Evolutionary conservation across 345 rosid genomes (phyloP), one percentile per base, ranked within the genome.

Genomic region (Durio zibethinus): DNA sequence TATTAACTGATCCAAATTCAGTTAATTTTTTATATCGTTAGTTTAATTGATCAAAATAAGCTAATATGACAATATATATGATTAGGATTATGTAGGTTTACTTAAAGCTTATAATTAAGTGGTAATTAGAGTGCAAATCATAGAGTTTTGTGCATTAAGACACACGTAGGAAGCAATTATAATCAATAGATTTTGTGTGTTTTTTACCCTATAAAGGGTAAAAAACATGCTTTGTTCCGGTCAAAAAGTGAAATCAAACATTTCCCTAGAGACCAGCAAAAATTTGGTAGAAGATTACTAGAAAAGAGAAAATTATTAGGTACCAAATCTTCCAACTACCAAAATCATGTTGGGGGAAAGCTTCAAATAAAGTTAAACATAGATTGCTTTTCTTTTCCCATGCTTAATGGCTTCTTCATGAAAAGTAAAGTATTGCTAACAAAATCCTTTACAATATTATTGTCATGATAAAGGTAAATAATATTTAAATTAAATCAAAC

Each of bases 371-470:
- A 70, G 74, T 16, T 48, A 31, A 50, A 31, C 60, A 48, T 31
- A 18, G 57, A 48, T 71, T 71, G 60, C 74, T 71, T 71, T 48
- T 48, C 74, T 47, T 70, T 70, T 50, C 60, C 74, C 74, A 31
- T 36, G 71, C 50, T n/a, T 65, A 65, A 1, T 50, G 74, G 36
- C 54, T 67, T 42, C 70, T 68, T 69, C 57, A 47, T 47, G 25
- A 7, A 69, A 69, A 69, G 23, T 0, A 38, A n/a, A 38, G 48
- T 45, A 14, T 45, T 27, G 21, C 33, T 45, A 31, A 62, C 21
- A 31, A 31, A 1, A 31, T 31, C 21, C 36, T 31, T 62, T 25
- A 4, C 2, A n/a, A n/a, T n/a, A 45, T 47, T 12, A 47, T 47
- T 48, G 0, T 48, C 3, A 5, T 59, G 64, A 11, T 35, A 64